Evolutionary conservation across 2,329 filamentous ascomycete species (phyloP).

Genomic region (Pseudohalonectria lignicola): DNA sequence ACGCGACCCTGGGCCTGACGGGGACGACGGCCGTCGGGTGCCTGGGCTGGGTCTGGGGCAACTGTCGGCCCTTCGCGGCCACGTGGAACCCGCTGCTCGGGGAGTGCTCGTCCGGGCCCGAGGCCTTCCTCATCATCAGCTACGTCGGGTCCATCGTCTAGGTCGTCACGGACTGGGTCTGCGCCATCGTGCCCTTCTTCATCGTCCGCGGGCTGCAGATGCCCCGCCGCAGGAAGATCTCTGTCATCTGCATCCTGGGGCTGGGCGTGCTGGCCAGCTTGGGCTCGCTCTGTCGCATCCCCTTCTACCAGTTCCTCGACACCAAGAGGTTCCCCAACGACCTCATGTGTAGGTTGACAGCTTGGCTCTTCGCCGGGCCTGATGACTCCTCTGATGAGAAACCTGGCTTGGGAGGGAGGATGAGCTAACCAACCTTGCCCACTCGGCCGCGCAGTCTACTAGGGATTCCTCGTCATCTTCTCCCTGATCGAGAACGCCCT

Average conservation of each 20-base stretch:
- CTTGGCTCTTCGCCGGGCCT: background rate
- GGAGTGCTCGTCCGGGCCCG: slow-evolving; percentile 7
- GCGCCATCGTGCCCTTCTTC: slow-evolving; percentile 7
- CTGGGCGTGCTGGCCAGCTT: slow-evolving; percentile 19
- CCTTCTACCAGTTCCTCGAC: slow-evolving; percentile 5
- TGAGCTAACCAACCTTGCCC: background rate
- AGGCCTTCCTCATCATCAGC: slow-evolving; percentile 6
- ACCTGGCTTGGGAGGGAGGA: no score
- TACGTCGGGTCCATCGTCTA: slow-evolving; percentile 6
- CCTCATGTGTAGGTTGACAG: background rate
- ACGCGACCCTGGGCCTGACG: slow-evolving; percentile 6
- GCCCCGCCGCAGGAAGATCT: slow-evolving; percentile 5
- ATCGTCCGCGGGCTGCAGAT: slow-evolving; percentile 8
- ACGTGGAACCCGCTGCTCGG: slow-evolving; percentile 9
- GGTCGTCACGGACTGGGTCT: slow-evolving; percentile 7
- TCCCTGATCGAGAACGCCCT: slow-evolving; percentile 7
- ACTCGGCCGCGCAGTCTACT: no score
- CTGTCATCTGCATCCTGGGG: slow-evolving; percentile 6
- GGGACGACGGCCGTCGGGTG: slow-evolving; percentile 8
- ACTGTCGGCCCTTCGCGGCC: slow-evolving; percentile 9
- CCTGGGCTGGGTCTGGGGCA: no score
- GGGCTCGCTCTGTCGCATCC: slow-evolving; percentile 22
- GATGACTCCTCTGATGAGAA: background rate
- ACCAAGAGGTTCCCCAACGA: slow-evolving; percentile 3
- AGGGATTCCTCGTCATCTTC: slow-evolving; percentile 7